Evolutionary conservation across 441 rosid species (phyloP).

Genomic region (Gossypium davidsonii): DNA sequence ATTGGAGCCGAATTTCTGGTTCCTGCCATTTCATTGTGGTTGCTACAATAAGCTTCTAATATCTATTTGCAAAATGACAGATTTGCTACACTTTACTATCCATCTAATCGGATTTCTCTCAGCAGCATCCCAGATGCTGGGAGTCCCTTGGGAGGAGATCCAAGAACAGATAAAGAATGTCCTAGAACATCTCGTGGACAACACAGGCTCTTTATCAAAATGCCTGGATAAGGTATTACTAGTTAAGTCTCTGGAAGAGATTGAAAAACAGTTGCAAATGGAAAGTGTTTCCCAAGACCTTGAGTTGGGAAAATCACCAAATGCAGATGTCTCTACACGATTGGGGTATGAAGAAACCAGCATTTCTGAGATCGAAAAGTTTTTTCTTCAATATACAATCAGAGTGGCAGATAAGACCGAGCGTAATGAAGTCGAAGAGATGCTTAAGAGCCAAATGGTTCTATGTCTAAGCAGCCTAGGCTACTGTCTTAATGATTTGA

Average conservation of each 20-base stretch:
- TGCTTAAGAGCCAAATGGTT: conserved; percentile 33
- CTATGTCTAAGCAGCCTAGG: conserved; percentile 40
- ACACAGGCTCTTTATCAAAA: conserved; percentile 30
- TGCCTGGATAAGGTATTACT: conserved; percentile 33
- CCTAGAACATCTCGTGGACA: conserved; percentile 35
- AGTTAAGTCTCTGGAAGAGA: conserved; percentile 25
- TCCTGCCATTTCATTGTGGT: conserved; percentile 39
- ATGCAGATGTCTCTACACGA: not conserved
- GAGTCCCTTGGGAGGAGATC: conserved; percentile 13
- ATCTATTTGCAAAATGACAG: conserved; percentile 36
- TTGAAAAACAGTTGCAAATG: conserved; percentile 29
- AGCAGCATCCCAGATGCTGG: conserved; percentile 15
- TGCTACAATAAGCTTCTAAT: conserved; percentile 28
- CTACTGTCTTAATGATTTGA: conserved; percentile 51
- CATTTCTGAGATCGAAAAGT: conserved; percentile 17
- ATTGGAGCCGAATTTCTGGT: conserved; percentile 56
- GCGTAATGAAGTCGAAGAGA: conserved; percentile 29
- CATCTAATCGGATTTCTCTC: conserved; percentile 29
- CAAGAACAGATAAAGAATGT: conserved; percentile 26
- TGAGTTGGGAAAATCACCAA: conserved; percentile 40
- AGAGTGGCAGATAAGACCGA: conserved; percentile 22
- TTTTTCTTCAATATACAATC: conserved; percentile 27
- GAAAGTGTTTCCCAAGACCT: conserved; percentile 34
- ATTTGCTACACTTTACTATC: conserved; percentile 37
- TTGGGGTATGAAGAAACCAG: conserved; percentile 28